These are phyloP conservation scores for Phoma sp. DNA, from an alignment of 2,329 filamentous ascomycete genomes.

Conservation along the genomic window DNA sequence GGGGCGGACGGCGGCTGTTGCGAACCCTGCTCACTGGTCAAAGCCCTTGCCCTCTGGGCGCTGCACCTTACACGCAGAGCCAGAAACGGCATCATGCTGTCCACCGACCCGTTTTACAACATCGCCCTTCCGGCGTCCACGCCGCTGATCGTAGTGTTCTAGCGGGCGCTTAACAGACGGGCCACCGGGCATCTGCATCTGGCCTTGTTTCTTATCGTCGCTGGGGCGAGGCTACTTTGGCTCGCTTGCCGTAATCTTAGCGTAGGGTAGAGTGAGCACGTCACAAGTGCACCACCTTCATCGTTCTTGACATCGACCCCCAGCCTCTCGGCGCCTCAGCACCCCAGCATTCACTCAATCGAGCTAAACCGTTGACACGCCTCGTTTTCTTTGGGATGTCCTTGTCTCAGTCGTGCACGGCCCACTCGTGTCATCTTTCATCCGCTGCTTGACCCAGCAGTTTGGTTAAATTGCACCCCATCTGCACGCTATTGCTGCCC, in stretches of 20 bases:
- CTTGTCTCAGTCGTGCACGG: slow-evolving; percentile 9
- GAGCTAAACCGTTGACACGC: slow-evolving; percentile 1
- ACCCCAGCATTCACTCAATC: not conserved
- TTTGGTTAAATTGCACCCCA: slow-evolving; percentile 6
- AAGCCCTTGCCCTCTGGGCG: slow-evolving; percentile 18
- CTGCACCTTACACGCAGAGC: slow-evolving; percentile 18
- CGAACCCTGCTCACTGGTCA: slow-evolving; percentile 18
- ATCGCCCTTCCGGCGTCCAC: not conserved
- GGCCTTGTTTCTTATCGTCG: slow-evolving; percentile 5
- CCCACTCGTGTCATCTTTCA: not conserved
- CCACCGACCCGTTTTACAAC: not conserved
- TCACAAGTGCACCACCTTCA: slow-evolving; percentile 2
- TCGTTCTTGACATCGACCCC: slow-evolving; percentile 13
- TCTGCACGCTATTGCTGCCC: slow-evolving; percentile 10
- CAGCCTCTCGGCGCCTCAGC: not conserved
- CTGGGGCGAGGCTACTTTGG: not conserved
- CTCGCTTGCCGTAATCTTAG: slow-evolving; percentile 9
- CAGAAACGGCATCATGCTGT: not conserved
- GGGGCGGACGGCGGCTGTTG: slow-evolving; percentile 29
- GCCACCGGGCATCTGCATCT: not conserved
- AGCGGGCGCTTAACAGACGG: slow-evolving; percentile 8
- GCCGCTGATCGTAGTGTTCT: not conserved
- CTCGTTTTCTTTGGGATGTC: not conserved
- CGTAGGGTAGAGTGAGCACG: slow-evolving; percentile 2
- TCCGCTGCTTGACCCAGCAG: slow-evolving; percentile 11